These are phyloP conservation scores for Hymenoscyphus repandus DNA, from an alignment of 2,329 filamentous ascomycete genomes.

Conservation along the genomic window DNA sequence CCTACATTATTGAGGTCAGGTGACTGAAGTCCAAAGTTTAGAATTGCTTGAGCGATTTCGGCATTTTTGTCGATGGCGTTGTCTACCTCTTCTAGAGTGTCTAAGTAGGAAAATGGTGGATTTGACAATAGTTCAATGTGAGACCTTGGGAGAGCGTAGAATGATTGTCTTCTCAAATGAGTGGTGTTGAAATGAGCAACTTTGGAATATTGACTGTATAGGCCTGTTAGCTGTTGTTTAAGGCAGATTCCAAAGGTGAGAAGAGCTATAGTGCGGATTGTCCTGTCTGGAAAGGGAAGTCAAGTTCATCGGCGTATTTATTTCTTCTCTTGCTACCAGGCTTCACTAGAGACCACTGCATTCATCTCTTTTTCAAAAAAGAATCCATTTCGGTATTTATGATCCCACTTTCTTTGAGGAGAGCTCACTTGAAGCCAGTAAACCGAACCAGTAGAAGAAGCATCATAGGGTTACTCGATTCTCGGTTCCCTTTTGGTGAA, in stretches of 20 bases:
- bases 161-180: conserved; percentile 82
- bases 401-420: too few relatives aligned
- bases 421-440: too few relatives aligned
- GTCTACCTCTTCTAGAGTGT: conserved; percentile 74
- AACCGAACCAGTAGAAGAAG: too few relatives aligned
- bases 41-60: conserved; percentile 72
- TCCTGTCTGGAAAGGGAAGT: neutral
- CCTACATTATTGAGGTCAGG: conserved; percentile 46
- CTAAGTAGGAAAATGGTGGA: conserved; percentile 76
- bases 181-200: conserved; percentile 86
- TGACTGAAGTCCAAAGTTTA: conserved; percentile 60
- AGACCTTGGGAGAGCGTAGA: conserved; percentile 79
- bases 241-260: neutral
- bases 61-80: conserved; percentile 86
- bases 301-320: too few relatives aligned
- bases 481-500: conserved; percentile 7
- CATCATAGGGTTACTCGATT: too few relatives aligned
- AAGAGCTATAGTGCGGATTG: neutral
- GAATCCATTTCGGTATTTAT: too few relatives aligned
- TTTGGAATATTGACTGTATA: conserved; percentile 71
- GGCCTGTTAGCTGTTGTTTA: neutral
- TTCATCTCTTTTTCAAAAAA: too few relatives aligned
- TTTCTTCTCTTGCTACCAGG: too few relatives aligned
- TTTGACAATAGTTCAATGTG: conserved; percentile 81
- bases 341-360: too few relatives aligned